These are phyloP conservation scores for Adiantum capillusveneris DNA, from an alignment of 75 land plant genomes.

Conservation along the genomic window DNA sequence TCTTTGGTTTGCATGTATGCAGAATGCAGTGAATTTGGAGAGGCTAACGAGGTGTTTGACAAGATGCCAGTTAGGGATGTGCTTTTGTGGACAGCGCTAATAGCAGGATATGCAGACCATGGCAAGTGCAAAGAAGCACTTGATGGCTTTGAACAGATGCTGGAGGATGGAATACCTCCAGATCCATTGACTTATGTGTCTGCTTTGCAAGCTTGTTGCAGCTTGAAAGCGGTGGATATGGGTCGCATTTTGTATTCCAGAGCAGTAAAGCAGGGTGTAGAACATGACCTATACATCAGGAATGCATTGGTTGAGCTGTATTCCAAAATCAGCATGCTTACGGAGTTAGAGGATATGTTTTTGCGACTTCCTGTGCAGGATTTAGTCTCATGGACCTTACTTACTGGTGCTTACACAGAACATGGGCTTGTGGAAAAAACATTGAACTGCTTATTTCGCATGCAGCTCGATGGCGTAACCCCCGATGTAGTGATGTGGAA, in stretches of 20 bases:
- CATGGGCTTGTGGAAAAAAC: conserved; percentile 35
- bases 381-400: conserved; percentile 49
- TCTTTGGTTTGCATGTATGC: conserved; percentile 33
- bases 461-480: conserved; percentile 15
- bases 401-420: conserved; percentile 45
- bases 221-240: conserved; percentile 29
- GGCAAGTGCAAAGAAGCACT: conserved; percentile 18
- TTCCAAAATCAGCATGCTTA: conserved; percentile 43
- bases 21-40: conserved; percentile 10
- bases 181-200: background rate
- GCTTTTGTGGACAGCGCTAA: conserved; percentile 35
- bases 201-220: conserved; percentile 6
- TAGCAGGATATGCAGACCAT: conserved; percentile 26
- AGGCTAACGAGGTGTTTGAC: conserved; percentile 32
- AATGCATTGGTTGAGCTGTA: conserved; percentile 35
- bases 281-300: conserved; percentile 11
- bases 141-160: conserved; percentile 22
- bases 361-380: conserved; percentile 17
- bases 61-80: conserved; percentile 23
- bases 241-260: conserved; percentile 29
- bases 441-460: conserved; percentile 25
- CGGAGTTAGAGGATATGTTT: conserved; percentile 36
- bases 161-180: conserved; percentile 1
- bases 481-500: conserved; percentile 13
- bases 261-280: conserved; percentile 16